phyloP scores from a whole-genome alignment of 305 asterid species.

The Fraxinus sp. region DNA sequence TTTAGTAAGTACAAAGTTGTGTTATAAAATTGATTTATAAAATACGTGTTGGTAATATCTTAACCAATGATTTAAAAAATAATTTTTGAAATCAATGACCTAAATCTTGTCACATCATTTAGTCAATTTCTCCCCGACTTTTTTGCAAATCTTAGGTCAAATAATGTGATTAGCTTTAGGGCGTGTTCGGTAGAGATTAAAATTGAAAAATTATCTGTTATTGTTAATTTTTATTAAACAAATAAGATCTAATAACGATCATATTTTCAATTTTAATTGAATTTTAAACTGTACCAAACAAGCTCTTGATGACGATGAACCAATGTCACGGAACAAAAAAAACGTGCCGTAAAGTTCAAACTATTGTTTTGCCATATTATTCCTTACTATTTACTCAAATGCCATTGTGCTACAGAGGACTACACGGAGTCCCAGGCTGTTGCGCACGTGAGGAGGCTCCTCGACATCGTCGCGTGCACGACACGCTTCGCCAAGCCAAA shows the following conservation, averaged over 20 bases:
- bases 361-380: not conserved
- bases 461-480: slow-evolving; percentile 96
- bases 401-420: slow-evolving; percentile 71
- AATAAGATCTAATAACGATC: too few species aligned
- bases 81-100: too few species aligned
- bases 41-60: too few species aligned
- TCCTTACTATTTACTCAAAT: slow-evolving; percentile 37
- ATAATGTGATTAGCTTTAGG: not conserved
- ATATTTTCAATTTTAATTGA: too few species aligned
- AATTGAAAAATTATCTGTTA: too few species aligned
- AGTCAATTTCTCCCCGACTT: not conserved
- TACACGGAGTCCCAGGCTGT: slow-evolving; percentile 70
- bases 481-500: slow-evolving; percentile 85
- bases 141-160: not conserved
- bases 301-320: not conserved
- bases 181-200: too few species aligned
- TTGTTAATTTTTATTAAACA: too few species aligned
- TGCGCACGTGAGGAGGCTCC: slow-evolving; percentile 88
- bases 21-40: too few species aligned
- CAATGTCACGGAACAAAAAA: not conserved
- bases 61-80: too few species aligned
- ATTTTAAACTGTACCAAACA: too few species aligned
- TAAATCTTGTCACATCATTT: too few species aligned
- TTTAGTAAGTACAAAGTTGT: too few species aligned
- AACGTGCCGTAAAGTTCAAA: not conserved